These are phyloP conservation scores for Irpex sp. DNA, from an alignment of 1,284 basidiomycete species.

Conservation along the genomic window DNA sequence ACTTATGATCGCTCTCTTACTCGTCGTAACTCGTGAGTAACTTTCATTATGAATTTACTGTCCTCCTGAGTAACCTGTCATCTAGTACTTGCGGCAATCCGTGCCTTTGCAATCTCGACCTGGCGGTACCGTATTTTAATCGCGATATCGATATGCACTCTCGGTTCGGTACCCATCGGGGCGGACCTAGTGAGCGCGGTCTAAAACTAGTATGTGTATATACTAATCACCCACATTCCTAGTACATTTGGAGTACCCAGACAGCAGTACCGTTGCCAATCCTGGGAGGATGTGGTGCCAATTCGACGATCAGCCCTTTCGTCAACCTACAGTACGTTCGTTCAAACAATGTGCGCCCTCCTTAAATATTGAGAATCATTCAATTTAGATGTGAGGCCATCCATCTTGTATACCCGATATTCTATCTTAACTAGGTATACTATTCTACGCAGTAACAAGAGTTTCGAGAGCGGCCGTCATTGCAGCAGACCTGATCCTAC, in stretches of 20 bases:
- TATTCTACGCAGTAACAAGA: background rate
- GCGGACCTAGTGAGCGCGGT: background rate
- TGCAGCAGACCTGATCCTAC: background rate
- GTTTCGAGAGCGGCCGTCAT: background rate
- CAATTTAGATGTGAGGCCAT: too few species aligned
- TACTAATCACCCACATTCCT: too few species aligned
- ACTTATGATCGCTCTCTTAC: too few species aligned
- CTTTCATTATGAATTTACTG: too few species aligned
- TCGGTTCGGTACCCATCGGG: background rate
- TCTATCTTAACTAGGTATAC: too few species aligned
- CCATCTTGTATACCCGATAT: too few species aligned
- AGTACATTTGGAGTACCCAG: background rate
- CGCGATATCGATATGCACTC: background rate
- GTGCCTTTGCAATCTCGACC: background rate
- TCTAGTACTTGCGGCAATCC: background rate
- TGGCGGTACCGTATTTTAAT: background rate
- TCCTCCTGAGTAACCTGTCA: background rate
- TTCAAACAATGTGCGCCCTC: too few species aligned
- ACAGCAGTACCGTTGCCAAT: background rate
- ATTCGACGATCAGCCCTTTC: background rate
- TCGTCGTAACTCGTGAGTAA: too few species aligned
- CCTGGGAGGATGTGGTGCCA: background rate
- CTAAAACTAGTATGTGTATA: too few species aligned
- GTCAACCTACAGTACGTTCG: too few species aligned
- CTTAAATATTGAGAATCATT: too few species aligned